Base-by-base conservation (phyloP, 192 early-diverging fungal genomes). In the Coemansia sp. region DNA sequence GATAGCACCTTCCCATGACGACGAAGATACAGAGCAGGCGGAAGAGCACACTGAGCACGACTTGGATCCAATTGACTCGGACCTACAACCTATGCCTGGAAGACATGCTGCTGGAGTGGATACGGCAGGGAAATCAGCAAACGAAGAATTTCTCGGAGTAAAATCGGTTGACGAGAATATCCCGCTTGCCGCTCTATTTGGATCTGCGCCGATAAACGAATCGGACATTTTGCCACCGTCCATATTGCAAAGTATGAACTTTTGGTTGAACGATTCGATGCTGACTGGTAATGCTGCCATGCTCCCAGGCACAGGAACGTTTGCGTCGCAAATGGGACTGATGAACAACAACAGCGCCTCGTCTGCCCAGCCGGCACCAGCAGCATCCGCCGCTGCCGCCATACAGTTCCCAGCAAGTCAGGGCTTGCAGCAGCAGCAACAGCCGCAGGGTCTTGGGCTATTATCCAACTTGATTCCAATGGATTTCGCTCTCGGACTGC, bases 181-280 rank as follows among this genome's bases (percentile, higher is more conserved):
- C 28, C 75, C 80, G 17, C 64, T 83, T 30, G 62, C 80, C 4
- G 69, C 80, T 19, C 69, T 83, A 9, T 83, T 83, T 52, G 69
- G 65, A 38, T 69, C 80, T 11, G 66, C 69, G 26, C 76, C 75
- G 8, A 75, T 83, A 35, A 70, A 83, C 44, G 80, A 83, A 59
- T 74, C 80, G 10, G 80, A 83, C 46, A 77, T 83, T 53, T 59
- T 83, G 42, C 80, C 75, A 19, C 80, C 80, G 23, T 72, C 75
- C 1, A 83, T 83, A 52, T 64, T 83, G 40, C 80, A 83, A 57
- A 83, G 72, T 61, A 83, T 83, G 80, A 83, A 83, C 30, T 47
- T 83, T 17, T 83, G 80, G 80, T 66, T 83, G 75, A 83, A 83
- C 62, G 80, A 83, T 63, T 83, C 80, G 53, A 59, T 83, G 50